These are phyloP conservation scores for Trichaptum fuscoviolaceum DNA, from an alignment of 768 basidiomycete genomes.

Conservation along the genomic window DNA sequence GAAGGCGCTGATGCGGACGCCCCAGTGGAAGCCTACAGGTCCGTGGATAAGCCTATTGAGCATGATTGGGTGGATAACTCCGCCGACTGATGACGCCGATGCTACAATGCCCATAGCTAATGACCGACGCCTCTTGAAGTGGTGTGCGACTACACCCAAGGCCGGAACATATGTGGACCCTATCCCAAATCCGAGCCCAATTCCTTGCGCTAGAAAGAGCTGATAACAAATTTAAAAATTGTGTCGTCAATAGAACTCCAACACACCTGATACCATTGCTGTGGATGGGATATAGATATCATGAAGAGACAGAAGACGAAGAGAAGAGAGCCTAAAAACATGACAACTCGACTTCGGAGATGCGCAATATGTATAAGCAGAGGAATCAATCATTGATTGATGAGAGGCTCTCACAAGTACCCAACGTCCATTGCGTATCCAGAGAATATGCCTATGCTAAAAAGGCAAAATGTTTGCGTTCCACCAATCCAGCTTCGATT, in stretches of 20 bases:
- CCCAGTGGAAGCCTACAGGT: conserved; percentile 18
- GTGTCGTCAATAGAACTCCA: background rate
- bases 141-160: conserved; percentile 20
- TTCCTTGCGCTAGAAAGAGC: conserved; percentile 41
- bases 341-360: conserved; percentile 8
- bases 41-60: conserved; percentile 21
- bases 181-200: conserved; percentile 35
- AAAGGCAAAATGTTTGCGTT: conserved; percentile 28
- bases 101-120: conserved; percentile 25
- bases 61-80: conserved; percentile 22
- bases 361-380: conserved; percentile 12
- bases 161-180: conserved; percentile 27
- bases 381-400: conserved; percentile 22
- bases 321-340: conserved; percentile 21
- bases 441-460: conserved; percentile 21
- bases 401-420: conserved; percentile 19
- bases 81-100: conserved; percentile 20
- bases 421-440: conserved; percentile 30
- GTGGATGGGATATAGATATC: conserved; percentile 31
- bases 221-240: conserved; percentile 17
- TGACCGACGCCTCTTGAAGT: conserved; percentile 19
- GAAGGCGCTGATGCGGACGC: conserved; percentile 13
- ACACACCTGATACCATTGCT: conserved; percentile 30
- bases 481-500: conserved; percentile 29
- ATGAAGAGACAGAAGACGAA: conserved; percentile 30